A percentile compares a stretch with the other conserved stretches of the same genome.
Evolutionary conservation across 192 early-diverging fungal genomes (phyloP).

Genomic region (Oehlia diaphana): DNA sequence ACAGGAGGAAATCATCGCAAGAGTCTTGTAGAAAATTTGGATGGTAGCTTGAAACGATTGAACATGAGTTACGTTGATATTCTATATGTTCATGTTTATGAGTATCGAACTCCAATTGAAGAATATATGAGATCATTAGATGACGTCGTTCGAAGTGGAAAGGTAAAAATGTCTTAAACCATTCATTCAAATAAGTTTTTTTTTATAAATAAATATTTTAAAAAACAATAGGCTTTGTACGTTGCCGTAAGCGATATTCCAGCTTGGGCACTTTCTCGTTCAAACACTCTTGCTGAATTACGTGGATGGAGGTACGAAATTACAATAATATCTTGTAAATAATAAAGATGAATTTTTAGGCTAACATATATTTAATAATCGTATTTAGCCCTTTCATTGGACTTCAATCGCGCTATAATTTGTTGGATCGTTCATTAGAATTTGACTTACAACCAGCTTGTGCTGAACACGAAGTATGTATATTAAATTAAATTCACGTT

Average conservation of each 20-base stretch:
- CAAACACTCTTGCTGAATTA: slow-evolving; percentile 37
- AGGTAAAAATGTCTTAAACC: slow-evolving; percentile 29
- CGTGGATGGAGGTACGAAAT: slow-evolving; percentile 20
- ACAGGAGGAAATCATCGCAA: slow-evolving; percentile 44
- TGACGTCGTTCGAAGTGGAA: slow-evolving; percentile 64
- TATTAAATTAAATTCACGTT: neutral
- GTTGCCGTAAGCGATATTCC: slow-evolving; percentile 46
- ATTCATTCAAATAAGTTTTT: slow-evolving; percentile 13
- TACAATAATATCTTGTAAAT: neutral
- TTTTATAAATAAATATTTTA: neutral
- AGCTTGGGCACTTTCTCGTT: slow-evolving; percentile 55
- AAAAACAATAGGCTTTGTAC: slow-evolving; percentile 42
- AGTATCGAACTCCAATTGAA: slow-evolving; percentile 58
- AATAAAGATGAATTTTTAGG: no score
- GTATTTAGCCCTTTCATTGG: no score
- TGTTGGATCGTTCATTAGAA: no score
- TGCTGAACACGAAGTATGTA: no score
- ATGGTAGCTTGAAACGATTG: slow-evolving; percentile 54
- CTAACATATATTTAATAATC: no score
- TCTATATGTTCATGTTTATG: slow-evolving; percentile 49
- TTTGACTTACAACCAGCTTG: no score
- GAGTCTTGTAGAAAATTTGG: slow-evolving; percentile 50
- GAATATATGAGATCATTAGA: slow-evolving; percentile 72
- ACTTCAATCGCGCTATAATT: no score
- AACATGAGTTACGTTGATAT: slow-evolving; percentile 48